phyloP scores from a whole-genome alignment of 139 green algal species.

The Penium margaritaceum region DNA sequence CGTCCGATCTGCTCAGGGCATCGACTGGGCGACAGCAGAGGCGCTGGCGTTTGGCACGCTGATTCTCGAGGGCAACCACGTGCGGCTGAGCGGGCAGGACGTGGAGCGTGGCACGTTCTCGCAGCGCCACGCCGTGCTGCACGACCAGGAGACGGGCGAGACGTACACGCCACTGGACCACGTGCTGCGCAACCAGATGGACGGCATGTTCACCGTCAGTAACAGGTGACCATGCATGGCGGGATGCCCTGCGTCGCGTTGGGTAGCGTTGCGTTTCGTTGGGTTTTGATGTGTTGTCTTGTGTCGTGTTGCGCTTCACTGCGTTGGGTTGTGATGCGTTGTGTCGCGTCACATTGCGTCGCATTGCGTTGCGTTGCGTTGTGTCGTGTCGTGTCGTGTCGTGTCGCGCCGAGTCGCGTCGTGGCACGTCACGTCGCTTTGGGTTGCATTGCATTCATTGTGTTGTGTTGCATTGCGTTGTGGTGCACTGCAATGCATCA shows the following conservation, averaged over 20 bases:
- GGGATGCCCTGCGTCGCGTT: neutral
- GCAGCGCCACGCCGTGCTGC: slow-evolving; percentile 83
- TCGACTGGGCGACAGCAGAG: slow-evolving; percentile 68
- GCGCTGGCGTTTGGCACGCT: slow-evolving; percentile 68
- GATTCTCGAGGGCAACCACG: slow-evolving; percentile 90
- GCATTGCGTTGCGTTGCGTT: neutral
- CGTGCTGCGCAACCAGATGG: slow-evolving; percentile 68
- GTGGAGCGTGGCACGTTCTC: slow-evolving; percentile 94
- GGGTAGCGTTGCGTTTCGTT: neutral
- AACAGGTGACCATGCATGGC: slow-evolving; percentile 31
- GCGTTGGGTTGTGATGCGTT: neutral
- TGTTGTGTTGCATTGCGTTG: neutral
- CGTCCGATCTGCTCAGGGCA: slow-evolving; percentile 1
- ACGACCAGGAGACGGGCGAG: slow-evolving; percentile 69
- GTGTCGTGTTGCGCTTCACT: neutral
- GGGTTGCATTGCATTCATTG: neutral
- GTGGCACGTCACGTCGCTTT: neutral
- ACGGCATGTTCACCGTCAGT: slow-evolving; percentile 54
- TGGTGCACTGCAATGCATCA: neutral
- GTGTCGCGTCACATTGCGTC: neutral
- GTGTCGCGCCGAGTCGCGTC: neutral
- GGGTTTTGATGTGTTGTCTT: neutral
- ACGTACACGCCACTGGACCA: slow-evolving; percentile 75
- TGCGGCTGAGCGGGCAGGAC: slow-evolving; percentile 91
- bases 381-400: neutral